Evolutionary conservation across 2,329 filamentous ascomycete genomes (phyloP), one percentile per base, ranked within the genome.

Genomic region (Penicillium italicum): DNA sequence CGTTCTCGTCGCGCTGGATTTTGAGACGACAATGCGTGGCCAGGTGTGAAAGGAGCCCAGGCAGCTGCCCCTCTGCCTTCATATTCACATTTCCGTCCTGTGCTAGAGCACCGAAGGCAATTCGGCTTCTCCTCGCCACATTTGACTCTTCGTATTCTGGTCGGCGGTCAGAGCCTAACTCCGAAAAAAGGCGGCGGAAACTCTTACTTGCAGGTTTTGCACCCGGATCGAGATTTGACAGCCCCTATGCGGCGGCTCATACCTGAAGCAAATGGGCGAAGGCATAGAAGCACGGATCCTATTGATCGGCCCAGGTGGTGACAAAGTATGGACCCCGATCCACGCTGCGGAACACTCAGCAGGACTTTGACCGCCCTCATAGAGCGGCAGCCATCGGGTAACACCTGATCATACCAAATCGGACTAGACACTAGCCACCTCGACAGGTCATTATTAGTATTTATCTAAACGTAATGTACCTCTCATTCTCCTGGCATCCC

Each of bases 81-180:
- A 49, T 66, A 65, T 33, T 63, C 53, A 40, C 65, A 67, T 24
- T 50, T 44, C 7, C 66, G 55, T 4, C 62, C 61, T 9, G 64
- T 62, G 30, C 41, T 61, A 6, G 45, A 54, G 31, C 62, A 65
- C 5, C 62, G 60, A 26, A 42, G 36, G 45, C 65, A 68, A 9
- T 10, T 28, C 6, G 66, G 66, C 28, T 58, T 66, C 54, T 64
- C 60, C 58, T 71, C 65, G 36, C 58, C 59, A 57, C 69, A 62
- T 57, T 68, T 60, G 33, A 72, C 59, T 52, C 53, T 56, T 28
- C 58, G 49, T 45, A 61, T 56, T 55, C 65, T 60, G 34, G 18
- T 31, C 9, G 24, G 12, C 16, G 14, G 36, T 50, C 18, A 57
- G 40, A 18, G 24, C 3, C 40, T 18, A 10, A 41, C 6, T 50